Base-by-base conservation (phyloP, 2,329 filamentous ascomycete genomes). In the Tolypocladium paradoxum region DNA sequence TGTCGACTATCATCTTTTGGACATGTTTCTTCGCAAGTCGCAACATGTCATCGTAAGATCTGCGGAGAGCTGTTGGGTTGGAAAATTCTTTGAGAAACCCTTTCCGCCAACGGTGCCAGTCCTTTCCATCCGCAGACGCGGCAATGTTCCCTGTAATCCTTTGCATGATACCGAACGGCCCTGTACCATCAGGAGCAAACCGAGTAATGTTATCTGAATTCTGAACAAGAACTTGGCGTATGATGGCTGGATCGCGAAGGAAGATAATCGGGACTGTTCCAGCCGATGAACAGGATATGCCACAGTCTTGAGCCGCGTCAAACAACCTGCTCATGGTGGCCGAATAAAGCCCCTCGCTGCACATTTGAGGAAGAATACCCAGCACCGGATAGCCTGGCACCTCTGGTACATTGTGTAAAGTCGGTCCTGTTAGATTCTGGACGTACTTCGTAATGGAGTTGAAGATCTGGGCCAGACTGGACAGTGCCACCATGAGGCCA, bases 21-120 rank as follows among this genome's bases (percentile, higher is more conserved):
- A 49, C 48, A 11, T 53, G 52, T 27, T 22, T 35, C 24, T 50
- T 36, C 11, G 52, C 52, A 24, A 54, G 33, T 14, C 48, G 52
- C 11, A 46, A 11, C 12, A 54, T 51, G 31, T 35, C 38, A 8
- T 24, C 48, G 34, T 47, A 48, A 2, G 52, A 24, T 7, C 22
- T n/a, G 18, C 33, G 34, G 14, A 54, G 48, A 7, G 52, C 40
- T 3, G 40, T 20, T 5, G 48, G 24, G 24, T 40, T 54, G 24
- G 49, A 36, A 22, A 50, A 54, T 38, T 35, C 35, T 6, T 37
- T 46, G 40, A 50, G 48, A 18, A 54, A 50, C 5, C 52, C 52
- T 14, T 51, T 50, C 8, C 52, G 48, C 52, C 48, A 54, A 34
- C 52, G 52, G 27, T 51, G 48, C 52, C 52, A 54, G 48, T 48